A percentile compares a stretch with the other conserved stretches of the same genome.
Conservation (phyloP, 192 early-diverging fungal species). For the Backusella parvicylindrica region DNA sequence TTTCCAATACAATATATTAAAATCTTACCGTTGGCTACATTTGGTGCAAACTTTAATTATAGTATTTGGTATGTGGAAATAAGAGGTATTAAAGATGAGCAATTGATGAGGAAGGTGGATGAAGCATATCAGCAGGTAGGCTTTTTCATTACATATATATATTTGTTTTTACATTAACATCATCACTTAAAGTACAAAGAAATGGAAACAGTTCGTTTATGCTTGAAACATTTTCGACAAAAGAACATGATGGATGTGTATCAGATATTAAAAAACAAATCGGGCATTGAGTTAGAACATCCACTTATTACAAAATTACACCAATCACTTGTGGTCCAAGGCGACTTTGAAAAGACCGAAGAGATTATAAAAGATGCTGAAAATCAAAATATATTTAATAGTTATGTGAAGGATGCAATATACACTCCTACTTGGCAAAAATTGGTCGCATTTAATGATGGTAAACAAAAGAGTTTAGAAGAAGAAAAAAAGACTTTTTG, state of each 20-base stretch:
- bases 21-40: constrained; percentile 87
- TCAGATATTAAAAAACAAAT: constrained; percentile 61
- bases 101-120: constrained; percentile 37
- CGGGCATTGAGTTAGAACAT: constrained; percentile 68
- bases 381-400: constrained; percentile 64
- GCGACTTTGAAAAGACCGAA: constrained; percentile 75
- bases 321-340: constrained; percentile 58
- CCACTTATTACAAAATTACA: constrained; percentile 79
- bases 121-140: constrained; percentile 62
- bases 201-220: constrained; percentile 77
- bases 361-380: constrained; percentile 63
- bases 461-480: constrained; percentile 26
- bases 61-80: constrained; percentile 94
- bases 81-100: constrained; percentile 62
- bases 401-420: constrained; percentile 61
- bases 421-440: constrained; percentile 73
- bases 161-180: background rate
- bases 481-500: background rate
- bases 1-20: constrained; percentile 93
- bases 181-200: constrained; percentile 57
- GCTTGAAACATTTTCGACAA: constrained; percentile 89
- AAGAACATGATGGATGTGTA: constrained; percentile 73
- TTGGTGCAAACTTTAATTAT: constrained; percentile 94
- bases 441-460: constrained; percentile 35
- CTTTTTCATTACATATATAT: background rate